These are phyloP conservation scores for Suillus variegatus DNA, from an alignment of 768 basidiomycete species.

Conservation along the genomic window DNA sequence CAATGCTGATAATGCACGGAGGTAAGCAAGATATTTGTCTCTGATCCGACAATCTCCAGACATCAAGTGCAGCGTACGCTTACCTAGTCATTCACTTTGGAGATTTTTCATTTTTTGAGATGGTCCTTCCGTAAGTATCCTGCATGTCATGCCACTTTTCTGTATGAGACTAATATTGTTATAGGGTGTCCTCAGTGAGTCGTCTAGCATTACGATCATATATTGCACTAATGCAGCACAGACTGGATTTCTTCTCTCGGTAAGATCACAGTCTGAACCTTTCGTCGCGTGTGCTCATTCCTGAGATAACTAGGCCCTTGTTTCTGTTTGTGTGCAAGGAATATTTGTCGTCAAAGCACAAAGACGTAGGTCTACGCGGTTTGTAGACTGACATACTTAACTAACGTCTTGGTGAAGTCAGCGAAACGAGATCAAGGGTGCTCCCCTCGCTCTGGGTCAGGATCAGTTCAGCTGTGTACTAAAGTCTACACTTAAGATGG, in stretches of 20 bases:
- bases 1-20: constrained; percentile 1
- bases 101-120: not conserved
- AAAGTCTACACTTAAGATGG: not conserved
- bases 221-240: not conserved
- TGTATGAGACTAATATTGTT: not conserved
- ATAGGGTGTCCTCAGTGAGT: not conserved
- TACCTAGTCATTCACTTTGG: not conserved
- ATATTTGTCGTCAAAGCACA: constrained; percentile 5
- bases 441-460: constrained; percentile 6
- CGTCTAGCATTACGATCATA: not conserved
- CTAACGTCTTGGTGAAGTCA: not conserved
- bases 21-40: not conserved
- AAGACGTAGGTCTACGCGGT: not conserved
- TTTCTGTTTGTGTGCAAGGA: not conserved
- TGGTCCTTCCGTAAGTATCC: constrained; percentile 1
- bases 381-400: not conserved
- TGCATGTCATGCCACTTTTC: not conserved
- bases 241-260: not conserved
- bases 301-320: not conserved
- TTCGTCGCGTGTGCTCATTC: not conserved
- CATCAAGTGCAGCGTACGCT: not conserved
- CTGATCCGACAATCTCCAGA: not conserved
- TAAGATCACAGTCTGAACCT: not conserved
- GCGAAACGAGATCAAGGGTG: not conserved
- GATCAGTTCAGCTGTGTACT: not conserved